phyloP scores from a whole-genome alignment of 2,329 filamentous ascomycete species.

The Aspergillus hiratsukae region DNA sequence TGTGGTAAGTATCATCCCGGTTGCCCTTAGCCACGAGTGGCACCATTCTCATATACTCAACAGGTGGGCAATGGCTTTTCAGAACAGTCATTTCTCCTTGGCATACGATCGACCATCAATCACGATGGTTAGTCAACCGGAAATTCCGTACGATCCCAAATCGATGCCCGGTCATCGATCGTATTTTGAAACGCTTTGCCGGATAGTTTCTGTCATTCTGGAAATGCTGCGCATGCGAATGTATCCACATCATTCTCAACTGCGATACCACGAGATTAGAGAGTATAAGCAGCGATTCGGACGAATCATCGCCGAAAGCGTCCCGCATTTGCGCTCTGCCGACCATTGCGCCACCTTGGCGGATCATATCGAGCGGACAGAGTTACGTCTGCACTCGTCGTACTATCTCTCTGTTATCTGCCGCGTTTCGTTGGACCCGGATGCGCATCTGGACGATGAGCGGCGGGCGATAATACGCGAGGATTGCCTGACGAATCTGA shows the following conservation, averaged over 20 bases:
- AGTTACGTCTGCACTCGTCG: conserved; percentile 56
- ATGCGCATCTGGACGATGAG: conserved; percentile 38
- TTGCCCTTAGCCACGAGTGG: background rate
- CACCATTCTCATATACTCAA: background rate
- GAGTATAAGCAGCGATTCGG: conserved; percentile 53
- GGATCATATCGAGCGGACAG: conserved; percentile 56
- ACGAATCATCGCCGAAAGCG: conserved; percentile 51
- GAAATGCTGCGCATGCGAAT: conserved; percentile 54
- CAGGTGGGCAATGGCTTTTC: conserved; percentile 56
- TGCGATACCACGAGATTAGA: conserved; percentile 49
- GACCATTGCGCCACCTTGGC: conserved; percentile 33
- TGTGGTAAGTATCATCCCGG: conserved; percentile 28
- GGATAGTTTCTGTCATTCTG: conserved; percentile 47
- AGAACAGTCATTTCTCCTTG: conserved; percentile 58
- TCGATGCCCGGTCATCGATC: conserved; percentile 49
- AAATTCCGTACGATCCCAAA: conserved; percentile 46
- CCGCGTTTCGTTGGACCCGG: conserved; percentile 48
- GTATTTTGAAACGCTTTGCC: conserved; percentile 54
- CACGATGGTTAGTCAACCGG: conserved; percentile 46
- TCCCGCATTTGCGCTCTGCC: conserved; percentile 51
- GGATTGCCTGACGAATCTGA: conserved; percentile 51
- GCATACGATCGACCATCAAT: conserved; percentile 56
- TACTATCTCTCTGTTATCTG: conserved; percentile 58
- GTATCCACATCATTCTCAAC: conserved; percentile 43
- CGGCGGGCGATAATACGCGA: conserved; percentile 39